These are phyloP conservation scores for Solanum hybrid DNA, from an alignment of 305 asterid species.

Conservation along the genomic window DNA sequence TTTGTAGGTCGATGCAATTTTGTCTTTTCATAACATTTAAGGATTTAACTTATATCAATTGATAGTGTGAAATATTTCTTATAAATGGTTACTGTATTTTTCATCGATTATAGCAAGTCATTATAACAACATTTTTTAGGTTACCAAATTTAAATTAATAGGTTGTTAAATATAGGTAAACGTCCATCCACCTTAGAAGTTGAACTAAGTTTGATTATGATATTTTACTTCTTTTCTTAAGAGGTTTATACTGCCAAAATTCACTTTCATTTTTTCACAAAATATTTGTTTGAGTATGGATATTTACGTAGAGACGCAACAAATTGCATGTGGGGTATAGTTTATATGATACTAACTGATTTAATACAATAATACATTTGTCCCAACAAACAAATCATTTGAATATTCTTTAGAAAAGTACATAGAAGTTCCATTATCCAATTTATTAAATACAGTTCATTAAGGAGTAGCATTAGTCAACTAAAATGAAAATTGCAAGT, in stretches of 20 bases:
- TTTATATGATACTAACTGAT: not conserved
- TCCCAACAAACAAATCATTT: not conserved
- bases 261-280: not conserved
- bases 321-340: not conserved
- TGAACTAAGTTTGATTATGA: not conserved
- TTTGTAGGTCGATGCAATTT: not conserved
- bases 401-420: not conserved
- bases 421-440: not conserved
- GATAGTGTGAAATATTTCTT: not conserved
- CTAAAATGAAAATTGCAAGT: not conserved
- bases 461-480: not conserved
- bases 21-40: not conserved
- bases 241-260: not conserved
- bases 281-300: not conserved
- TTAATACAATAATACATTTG: not conserved
- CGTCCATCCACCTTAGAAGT: not conserved
- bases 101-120: not conserved
- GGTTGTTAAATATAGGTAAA: not conserved
- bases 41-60: not conserved
- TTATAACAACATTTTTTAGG: not conserved
- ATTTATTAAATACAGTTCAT: not conserved
- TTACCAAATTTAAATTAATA: not conserved
- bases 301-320: not conserved
- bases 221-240: not conserved
- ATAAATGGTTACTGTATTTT: not conserved